phyloP scores from a whole-genome alignment of 2,329 filamentous ascomycete genomes.

The Clonostachys rhizophaga region DNA sequence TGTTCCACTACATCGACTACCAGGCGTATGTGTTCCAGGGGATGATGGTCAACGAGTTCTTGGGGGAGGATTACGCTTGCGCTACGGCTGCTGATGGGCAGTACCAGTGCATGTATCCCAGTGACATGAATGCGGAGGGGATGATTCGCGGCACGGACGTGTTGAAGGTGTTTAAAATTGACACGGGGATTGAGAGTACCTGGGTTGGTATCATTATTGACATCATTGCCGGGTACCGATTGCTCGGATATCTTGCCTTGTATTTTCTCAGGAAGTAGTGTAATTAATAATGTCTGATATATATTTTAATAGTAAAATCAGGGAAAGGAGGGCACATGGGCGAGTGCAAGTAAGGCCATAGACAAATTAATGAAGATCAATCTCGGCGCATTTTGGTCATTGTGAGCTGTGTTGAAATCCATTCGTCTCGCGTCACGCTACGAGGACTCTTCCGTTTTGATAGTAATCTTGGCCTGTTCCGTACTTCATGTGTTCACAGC shows the following conservation, averaged over 20 bases:
- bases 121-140: conserved; percentile 57
- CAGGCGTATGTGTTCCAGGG: conserved; percentile 83
- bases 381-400: too few relatives aligned
- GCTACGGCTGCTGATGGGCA: conserved; percentile 21
- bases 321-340: too few relatives aligned
- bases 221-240: conserved; percentile 67
- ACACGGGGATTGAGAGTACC: conserved; percentile 67
- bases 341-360: too few relatives aligned
- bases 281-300: too few relatives aligned
- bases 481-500: too few relatives aligned
- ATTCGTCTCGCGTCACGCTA: too few relatives aligned
- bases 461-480: too few relatives aligned
- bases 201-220: conserved; percentile 71
- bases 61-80: conserved; percentile 63
- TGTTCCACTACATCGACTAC: conserved; percentile 87
- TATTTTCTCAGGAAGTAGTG: not conserved
- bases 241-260: conserved; percentile 23
- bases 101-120: conserved; percentile 70
- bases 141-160: conserved; percentile 68
- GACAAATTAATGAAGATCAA: too few relatives aligned
- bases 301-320: too few relatives aligned
- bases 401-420: too few relatives aligned
- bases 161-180: conserved; percentile 65
- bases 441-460: too few relatives aligned
- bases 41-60: conserved; percentile 95